These are phyloP conservation scores for Casuarina cunninghamiana DNA, from an alignment of 306 rosid genomes.

Conservation along the genomic window DNA sequence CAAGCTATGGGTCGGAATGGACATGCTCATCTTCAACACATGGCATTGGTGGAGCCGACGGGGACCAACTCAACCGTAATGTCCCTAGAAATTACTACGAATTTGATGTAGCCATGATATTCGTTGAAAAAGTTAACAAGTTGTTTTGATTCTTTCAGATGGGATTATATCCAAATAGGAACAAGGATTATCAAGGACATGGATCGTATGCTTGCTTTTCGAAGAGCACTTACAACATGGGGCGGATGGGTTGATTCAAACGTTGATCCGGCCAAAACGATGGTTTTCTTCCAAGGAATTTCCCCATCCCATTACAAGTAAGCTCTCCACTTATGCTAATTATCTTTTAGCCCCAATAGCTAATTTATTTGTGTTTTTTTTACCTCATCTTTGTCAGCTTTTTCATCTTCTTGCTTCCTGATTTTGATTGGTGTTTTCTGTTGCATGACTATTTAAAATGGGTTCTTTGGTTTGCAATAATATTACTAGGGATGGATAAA, in stretches of 20 bases:
- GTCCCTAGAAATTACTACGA: neutral
- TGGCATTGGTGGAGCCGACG: conserved; percentile 99
- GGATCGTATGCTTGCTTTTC: conserved; percentile 81
- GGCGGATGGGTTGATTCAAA: conserved; percentile 67
- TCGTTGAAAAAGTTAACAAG: too few species aligned
- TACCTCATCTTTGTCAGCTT: too few species aligned
- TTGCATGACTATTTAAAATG: too few species aligned
- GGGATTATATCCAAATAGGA: conserved; percentile 75
- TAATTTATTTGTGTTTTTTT: too few species aligned
- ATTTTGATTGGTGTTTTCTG: too few species aligned
- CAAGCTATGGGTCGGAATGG: conserved; percentile 59
- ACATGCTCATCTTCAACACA: conserved; percentile 85
- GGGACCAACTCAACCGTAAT: conserved; percentile 94
- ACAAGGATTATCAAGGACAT: conserved; percentile 56
- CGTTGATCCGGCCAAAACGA: conserved; percentile 53
- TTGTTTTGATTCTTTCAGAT: conserved; percentile 40
- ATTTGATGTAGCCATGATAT: too few species aligned
- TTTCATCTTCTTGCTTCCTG: too few species aligned
- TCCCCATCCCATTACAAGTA: conserved; percentile 98
- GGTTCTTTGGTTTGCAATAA: too few species aligned
- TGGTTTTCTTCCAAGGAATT: conserved; percentile 86
- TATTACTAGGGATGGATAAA: too few species aligned
- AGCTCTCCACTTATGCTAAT: neutral
- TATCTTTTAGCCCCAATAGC: too few species aligned
- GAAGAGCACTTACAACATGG: conserved; percentile 82